Percentiles rank a stretch among this genome's conserved stretches.
These are phyloP conservation scores for Volvox reticuliferus DNA, from an alignment of 139 green algal species.

Conservation along the genomic window DNA sequence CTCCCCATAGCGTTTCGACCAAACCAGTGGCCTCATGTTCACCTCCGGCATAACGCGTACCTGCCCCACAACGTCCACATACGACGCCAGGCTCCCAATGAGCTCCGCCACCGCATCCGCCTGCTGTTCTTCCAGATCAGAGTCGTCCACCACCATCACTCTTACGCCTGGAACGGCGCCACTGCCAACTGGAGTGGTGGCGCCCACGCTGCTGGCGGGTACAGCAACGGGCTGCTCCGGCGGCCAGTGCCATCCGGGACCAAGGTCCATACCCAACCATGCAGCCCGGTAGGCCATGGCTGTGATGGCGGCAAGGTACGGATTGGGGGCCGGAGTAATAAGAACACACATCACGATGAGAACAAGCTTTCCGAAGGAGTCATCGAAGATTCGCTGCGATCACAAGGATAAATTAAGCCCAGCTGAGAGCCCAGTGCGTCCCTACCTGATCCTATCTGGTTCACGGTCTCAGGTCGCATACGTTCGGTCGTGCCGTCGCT, in stretches of 20 bases:
- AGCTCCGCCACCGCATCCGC: constrained; percentile 36
- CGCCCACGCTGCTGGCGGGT: neutral
- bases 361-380: too few relatives aligned
- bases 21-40: too few relatives aligned
- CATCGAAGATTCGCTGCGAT: too few relatives aligned
- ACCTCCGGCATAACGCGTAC: neutral
- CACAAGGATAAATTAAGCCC: too few relatives aligned
- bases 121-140: constrained; percentile 31
- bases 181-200: neutral
- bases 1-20: too few relatives aligned
- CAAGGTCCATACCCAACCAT: constrained; percentile 19
- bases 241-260: constrained; percentile 29
- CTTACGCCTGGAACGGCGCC: neutral
- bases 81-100: neutral
- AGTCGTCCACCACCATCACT: neutral
- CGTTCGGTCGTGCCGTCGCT: too few relatives aligned
- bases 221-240: neutral
- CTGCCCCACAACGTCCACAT: constrained; percentile 6
- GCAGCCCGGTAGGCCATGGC: constrained; percentile 13
- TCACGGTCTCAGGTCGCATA: too few relatives aligned
- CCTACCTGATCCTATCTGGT: too few relatives aligned
- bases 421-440: too few relatives aligned
- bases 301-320: neutral
- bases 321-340: too few relatives aligned
- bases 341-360: too few relatives aligned